phyloP scores from a whole-genome alignment of 495 filamentous ascomycete genomes.

The Hapsidospora chrysogenum region DNA sequence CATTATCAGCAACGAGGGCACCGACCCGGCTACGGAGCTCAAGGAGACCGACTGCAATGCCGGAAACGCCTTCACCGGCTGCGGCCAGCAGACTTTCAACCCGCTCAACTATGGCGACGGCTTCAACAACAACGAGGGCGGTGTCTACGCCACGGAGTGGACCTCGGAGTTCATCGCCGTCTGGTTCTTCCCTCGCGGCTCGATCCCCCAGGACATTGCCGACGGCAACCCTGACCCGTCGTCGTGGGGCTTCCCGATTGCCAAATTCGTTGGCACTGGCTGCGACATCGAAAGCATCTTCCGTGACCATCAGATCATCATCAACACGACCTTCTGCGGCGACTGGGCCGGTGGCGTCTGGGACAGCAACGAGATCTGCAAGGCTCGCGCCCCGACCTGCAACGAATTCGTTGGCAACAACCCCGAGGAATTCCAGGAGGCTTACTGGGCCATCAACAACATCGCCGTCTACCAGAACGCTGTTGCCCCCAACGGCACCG shows the following conservation, averaged over 20 bases:
- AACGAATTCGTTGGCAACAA: conserved; percentile 47
- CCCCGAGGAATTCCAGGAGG: conserved; percentile 38
- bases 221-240: conserved; percentile 40
- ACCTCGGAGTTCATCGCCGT: conserved; percentile 47
- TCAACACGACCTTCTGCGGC: conserved; percentile 80
- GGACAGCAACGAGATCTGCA: conserved; percentile 19
- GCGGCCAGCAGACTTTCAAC: conserved; percentile 21
- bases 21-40: conserved; percentile 29
- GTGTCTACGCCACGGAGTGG: conserved; percentile 70
- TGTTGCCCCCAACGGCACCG: too few relatives aligned
- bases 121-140: conserved; percentile 61
- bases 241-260: conserved; percentile 51
- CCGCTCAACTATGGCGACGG: conserved; percentile 42
- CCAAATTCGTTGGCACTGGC: conserved; percentile 37
- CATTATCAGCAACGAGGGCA: conserved; percentile 27
- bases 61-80: conserved; percentile 33
- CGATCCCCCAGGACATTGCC: conserved; percentile 37
- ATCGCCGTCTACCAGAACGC: conserved; percentile 40
- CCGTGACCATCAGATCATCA: conserved; percentile 53
- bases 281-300: conserved; percentile 57
- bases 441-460: conserved; percentile 59
- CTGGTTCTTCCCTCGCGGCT: conserved; percentile 57
- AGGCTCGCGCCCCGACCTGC: conserved; percentile 32
- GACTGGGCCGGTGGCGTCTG: conserved; percentile 67
- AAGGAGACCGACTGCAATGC: conserved; percentile 33